Percentiles rank a stretch among this genome's conserved stretches.
Evolutionary conservation across 2,329 filamentous ascomycete genomes (phyloP).

Genomic region (Fusarium sp.): DNA sequence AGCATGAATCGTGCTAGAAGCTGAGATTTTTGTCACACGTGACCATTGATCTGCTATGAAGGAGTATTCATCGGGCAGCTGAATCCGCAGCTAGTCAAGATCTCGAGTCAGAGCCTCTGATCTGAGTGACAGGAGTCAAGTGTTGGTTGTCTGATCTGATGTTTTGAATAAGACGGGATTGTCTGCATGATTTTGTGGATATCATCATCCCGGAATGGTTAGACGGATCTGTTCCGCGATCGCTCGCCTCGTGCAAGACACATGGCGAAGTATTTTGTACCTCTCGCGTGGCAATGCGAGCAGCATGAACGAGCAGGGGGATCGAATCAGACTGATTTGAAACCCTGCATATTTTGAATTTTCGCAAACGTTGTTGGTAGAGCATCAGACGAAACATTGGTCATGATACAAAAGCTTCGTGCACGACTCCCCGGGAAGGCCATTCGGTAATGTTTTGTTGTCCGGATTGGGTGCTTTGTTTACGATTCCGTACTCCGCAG

Average conservation of each 20-base stretch:
- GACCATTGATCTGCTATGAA: conserved; percentile 6
- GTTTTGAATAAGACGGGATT: conserved; percentile 10
- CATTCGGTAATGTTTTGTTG: neutral
- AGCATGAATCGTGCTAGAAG: conserved; percentile 2
- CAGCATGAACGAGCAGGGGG: conserved; percentile 27
- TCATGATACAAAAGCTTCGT: conserved; percentile 17
- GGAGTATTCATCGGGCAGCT: neutral
- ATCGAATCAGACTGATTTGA: conserved; percentile 21
- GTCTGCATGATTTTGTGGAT: conserved; percentile 34
- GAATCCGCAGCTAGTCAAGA: neutral
- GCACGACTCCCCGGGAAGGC: neutral
- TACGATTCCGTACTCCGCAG: neutral
- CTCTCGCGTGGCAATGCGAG: conserved; percentile 22
- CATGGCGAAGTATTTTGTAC: conserved; percentile 48
- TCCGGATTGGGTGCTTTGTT: neutral
- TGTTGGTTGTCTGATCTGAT: conserved; percentile 17
- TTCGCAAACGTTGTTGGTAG: neutral
- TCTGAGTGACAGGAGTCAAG: neutral
- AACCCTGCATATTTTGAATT: conserved; percentile 30
- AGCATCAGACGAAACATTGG: conserved; percentile 1
- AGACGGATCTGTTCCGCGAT: conserved; percentile 42
- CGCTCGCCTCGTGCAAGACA: conserved; percentile 39
- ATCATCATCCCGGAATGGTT: conserved; percentile 39
- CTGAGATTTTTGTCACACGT: neutral
- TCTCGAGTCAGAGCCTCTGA: neutral